Percentiles rank a stretch among this genome's conserved stretches.
phyloP scores from a whole-genome alignment of 345 rosid genomes.

The Corchorus olitorius region DNA sequence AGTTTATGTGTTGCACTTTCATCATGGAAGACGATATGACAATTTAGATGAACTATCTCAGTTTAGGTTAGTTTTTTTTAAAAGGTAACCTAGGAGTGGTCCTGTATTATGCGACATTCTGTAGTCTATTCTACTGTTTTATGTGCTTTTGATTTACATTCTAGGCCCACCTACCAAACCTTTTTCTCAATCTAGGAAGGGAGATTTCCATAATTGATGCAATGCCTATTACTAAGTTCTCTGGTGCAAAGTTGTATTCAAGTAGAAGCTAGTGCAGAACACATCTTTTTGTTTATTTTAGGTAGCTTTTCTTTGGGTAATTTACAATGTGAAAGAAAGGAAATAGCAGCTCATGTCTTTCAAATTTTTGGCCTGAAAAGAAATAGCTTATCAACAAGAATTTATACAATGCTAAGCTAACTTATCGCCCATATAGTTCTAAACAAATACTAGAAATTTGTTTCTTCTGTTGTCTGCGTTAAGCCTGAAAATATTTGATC shows the following conservation, averaged over 20 bases:
- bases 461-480: not conserved
- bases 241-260: not conserved
- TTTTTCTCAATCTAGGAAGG: slow-evolving; percentile 20
- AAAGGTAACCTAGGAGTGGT: slow-evolving; percentile 31
- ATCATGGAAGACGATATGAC: not conserved
- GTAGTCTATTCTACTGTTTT: slow-evolving; percentile 34
- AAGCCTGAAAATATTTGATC: not conserved
- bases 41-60: slow-evolving; percentile 12
- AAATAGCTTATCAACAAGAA: too few species aligned
- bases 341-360: too few species aligned
- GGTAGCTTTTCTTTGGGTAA: too few species aligned
- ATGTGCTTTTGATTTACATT: slow-evolving; percentile 33
- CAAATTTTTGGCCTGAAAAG: too few species aligned
- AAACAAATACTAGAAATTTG: too few species aligned
- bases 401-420: too few species aligned
- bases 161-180: slow-evolving; percentile 42
- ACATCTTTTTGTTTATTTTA: too few species aligned
- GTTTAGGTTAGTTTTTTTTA: slow-evolving; percentile 25
- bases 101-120: slow-evolving; percentile 33
- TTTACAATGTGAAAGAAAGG: too few species aligned
- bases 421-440: too few species aligned
- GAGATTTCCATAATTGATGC: slow-evolving; percentile 18
- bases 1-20: not conserved
- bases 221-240: slow-evolving; percentile 6
- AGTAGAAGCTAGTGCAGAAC: not conserved